phyloP scores from a whole-genome alignment of 768 basidiomycete genomes.

The Pleurotus eryngii region DNA sequence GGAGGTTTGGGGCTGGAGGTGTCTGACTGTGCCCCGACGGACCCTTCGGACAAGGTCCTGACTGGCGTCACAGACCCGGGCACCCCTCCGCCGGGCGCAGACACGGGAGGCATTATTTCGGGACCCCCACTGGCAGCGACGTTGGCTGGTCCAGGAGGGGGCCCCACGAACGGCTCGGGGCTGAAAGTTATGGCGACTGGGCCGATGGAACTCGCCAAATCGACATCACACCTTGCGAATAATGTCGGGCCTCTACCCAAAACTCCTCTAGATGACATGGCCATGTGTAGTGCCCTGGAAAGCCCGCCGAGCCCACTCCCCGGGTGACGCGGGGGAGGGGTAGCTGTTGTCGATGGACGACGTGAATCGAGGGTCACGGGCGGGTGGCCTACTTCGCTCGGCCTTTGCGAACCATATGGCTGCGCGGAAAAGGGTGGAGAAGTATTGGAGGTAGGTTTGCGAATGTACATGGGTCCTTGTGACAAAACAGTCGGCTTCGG shows the following conservation, averaged over 20 bases:
- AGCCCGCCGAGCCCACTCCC: background rate
- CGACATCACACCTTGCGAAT: constrained; percentile 53
- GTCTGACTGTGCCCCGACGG: too few relatives aligned
- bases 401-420: background rate
- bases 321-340: constrained; percentile 17
- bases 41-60: too few relatives aligned
- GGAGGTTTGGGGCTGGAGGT: too few relatives aligned
- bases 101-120: too few relatives aligned
- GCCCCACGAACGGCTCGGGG: constrained; percentile 40
- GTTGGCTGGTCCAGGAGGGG: constrained; percentile 9
- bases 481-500: constrained; percentile 36
- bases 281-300: background rate
- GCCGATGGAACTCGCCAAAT: constrained; percentile 43
- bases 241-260: constrained; percentile 46
- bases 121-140: background rate
- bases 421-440: constrained; percentile 6
- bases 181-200: constrained; percentile 65
- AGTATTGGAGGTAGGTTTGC: constrained; percentile 15
- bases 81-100: too few relatives aligned
- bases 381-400: constrained; percentile 6
- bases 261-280: background rate
- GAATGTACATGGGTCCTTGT: constrained; percentile 62
- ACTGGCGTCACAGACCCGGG: too few relatives aligned
- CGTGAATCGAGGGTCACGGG: background rate
- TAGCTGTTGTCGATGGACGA: constrained; percentile 8